Base-by-base conservation (phyloP, 768 basidiomycete species). In the Auriscalpium orientale region DNA sequence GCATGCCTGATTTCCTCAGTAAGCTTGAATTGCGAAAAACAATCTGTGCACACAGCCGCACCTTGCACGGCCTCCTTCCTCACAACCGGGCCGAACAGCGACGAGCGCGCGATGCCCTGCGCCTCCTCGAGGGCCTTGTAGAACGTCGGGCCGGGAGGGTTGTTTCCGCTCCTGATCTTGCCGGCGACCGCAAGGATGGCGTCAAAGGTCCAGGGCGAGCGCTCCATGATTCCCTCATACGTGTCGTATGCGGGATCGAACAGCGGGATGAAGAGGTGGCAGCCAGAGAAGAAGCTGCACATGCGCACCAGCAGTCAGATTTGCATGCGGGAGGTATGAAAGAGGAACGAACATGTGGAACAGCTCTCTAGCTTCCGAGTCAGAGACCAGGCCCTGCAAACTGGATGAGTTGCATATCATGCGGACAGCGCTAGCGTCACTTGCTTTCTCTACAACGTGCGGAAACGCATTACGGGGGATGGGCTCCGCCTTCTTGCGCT, bases 161-260 rank as follows among this genome's bases (percentile, higher is more conserved):
- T 89, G 64, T 87, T 92, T 21, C 93, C 94, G 60, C 89, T 89
- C 66, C 91, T 81, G 65, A 98, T 92, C 72, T 93, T 95, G 54
- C 87, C 84, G 49, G 93, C 94, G 49, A 97, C 85, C 46, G 94
- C 91, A 51, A 98, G 78, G 65, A 98, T 86, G 57, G 92, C 87
- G 71, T 95, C 91, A 70, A 94, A 94, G 53, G 92, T 94, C 88
- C 93, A 98, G 5, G 95, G 95, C 6, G 89, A 90, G 63, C 95
- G 85, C 70, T 92, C 91, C 77, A 87, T 87, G 64, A 95, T 78
- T 62, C 85, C 84, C 68, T 95, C 94, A 74, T 90, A 95, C 15
- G 91, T 91, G 76, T 98, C 95, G 72, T 93, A 95, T 57, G 77
- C 74, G 35, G 91, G 89, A 72, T 97, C 93, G 76, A 95, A 97